Base-by-base conservation (phyloP, 2,329 filamentous ascomycete species). In the Proliferodiscus dingleyae region DNA sequence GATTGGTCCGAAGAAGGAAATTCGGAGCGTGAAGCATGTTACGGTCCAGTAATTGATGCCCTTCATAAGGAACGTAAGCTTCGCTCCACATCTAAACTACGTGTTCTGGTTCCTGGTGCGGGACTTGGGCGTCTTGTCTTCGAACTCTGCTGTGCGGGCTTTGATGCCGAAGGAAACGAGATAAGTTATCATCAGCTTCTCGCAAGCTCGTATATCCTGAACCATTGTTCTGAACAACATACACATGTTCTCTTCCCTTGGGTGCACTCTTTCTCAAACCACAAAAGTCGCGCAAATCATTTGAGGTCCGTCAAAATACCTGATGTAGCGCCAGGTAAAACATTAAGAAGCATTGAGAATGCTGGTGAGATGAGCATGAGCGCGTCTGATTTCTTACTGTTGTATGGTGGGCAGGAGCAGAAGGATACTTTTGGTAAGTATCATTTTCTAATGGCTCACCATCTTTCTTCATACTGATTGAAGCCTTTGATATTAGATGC, bases 121-220 rank as follows among this genome's bases (percentile, higher is more conserved):
- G 93, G 93, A 0, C 72, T 98, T 2, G 93, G 89, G 2, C 78
- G 93, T 11, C 71, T 97, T 2, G 87, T 97, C 0, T 95, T 94
- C 59, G 93, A 98, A 36, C 72, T 97, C 11, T 89, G 84, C 62
- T 71, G 70, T 22, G 72, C 71, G 1, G 90, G 93, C 9, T 94
- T 82, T 64, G 70, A 77, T 9, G 78, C 81, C 1, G 89, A 96
- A 65, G 91, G 91, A 22, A 97, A 96, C 62, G 87, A 98, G 67
- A 95, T 97, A 51, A 96, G 90, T 2, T 97, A 95, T 62, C 93
- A 98, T 65, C 89, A 95, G 64, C 78, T 98, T n/a, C 74, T 97
- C 47, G 89, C 89, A 1, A 94, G 87, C 5, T 80, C 78, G 0
- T 83, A 87, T 61, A 77, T 90, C 13, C 77, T 90, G 38, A 90